Evolutionary conservation across 352 stramenopile genomes (phyloP), one percentile per base, ranked within the genome.

Genomic region (Phytophthora rubi): DNA sequence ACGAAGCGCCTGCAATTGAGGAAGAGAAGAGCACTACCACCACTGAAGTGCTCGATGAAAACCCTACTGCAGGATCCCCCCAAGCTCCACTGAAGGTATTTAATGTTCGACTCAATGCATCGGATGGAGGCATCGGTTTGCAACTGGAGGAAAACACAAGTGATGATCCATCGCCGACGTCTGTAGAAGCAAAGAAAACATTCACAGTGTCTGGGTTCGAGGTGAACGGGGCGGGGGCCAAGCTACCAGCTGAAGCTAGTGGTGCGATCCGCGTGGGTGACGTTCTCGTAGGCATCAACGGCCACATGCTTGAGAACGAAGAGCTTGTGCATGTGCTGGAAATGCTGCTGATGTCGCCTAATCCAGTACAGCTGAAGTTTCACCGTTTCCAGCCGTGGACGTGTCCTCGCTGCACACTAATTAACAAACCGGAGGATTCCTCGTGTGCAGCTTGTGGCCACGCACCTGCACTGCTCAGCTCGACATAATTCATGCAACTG

Each of bases 391-490:
- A 87, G 49, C 64, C 77, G 13, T 95, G 88, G 88, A 61, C 79
- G 37, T 95, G 88, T 74, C 75, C 79, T 58, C 77, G 77, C 4
- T 95, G 88, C 65, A 95, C 88, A n/a, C 79, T 95, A 3, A 55
- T 89, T 10, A 95, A 95, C 61, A 64, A 83, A 18, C 23, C 58
- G 0, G 70, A 66, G 10, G 73, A 70, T 30, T 55, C 68, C 2
- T 64, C 45, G 12, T 95, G 86, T 58, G 82, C 67, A 5, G 88
- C 78, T 15, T 96, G 88, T 53, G 84, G 79, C 3, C 62, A 86
- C 45, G 62, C 21, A 56, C 68, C 65, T 35, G 44, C 12, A 49
- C 35, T 49, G 35, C 42, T 47, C 21, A 59, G 26, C 16, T 68
- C 52, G 23, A 30, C 26, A 44, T 44, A 68, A 57, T 6, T 69